Base-by-base conservation (phyloP, 2,329 filamentous ascomycete species). In the Alternaria sp. region DNA sequence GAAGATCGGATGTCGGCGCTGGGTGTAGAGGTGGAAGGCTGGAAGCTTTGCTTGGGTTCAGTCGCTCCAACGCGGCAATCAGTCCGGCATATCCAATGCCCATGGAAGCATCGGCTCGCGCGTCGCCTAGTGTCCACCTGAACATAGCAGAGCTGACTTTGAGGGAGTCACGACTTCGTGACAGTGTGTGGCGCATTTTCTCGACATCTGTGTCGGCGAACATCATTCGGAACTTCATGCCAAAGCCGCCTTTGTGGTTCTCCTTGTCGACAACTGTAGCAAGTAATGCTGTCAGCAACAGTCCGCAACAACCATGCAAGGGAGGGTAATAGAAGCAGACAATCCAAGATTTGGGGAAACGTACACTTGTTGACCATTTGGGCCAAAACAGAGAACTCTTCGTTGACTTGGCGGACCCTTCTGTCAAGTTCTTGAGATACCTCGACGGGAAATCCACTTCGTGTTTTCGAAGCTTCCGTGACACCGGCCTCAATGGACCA, bases 401-500 rank as follows among this genome's bases (percentile, higher is more conserved):
- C 82, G 68, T 87, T 84, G 11, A 88, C 86, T 23, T 86, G 83
- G 37, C 86, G 84, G 72, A 92, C 88, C 69, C 89, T 89, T 76
- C 86, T 86, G 70, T 88, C 87, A 50, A 92, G 82, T 76, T 91
- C 89, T n/a, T 83, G 80, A 28, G 87, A 82, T 77, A 91, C 86
- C 59, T 91, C 89, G 5, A 79, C 71, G 0, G 89, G 88, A 18
- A 91, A 84, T 15, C 83, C 80, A 67, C 87, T 86, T 15, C 82
- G 80, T 61, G 68, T 61, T 20, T 82, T 83, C 44, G 83, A 82
- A 28, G 82, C 78, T 57, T 78, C 76, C 30, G 53, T 70, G 26
- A 92, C 83, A 6, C 90, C 90, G 21, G 87, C 86, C 77, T 91
- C 89, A 65, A 92, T 88, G n/a, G 87, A 86, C 83, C 89, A 90